phyloP scores from a whole-genome alignment of 495 filamentous ascomycete species.

The Aspergillus panamensis region DNA sequence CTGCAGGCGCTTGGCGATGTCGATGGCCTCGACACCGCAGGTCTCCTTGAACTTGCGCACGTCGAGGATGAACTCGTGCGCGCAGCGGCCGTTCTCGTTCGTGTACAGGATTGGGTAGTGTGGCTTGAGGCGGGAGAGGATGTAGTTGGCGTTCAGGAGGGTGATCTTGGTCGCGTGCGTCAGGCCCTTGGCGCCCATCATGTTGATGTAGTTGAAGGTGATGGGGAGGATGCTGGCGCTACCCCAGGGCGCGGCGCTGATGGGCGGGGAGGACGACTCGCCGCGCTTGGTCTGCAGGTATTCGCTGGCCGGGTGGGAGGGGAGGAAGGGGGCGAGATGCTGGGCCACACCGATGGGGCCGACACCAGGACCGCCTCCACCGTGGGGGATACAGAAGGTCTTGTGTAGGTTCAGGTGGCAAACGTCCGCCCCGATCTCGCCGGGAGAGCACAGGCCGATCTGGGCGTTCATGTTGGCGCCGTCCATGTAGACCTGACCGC shows the following conservation, averaged over 20 bases:
- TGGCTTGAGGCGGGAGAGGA: constrained; percentile 82
- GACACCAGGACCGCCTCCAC: constrained; percentile 91
- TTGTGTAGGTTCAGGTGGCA: constrained; percentile 99
- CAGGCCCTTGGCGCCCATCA: constrained; percentile 90
- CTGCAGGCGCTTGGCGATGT: constrained; percentile 95
- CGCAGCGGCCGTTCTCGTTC: constrained; percentile 81
- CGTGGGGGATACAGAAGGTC: constrained; percentile 98
- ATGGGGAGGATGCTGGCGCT: constrained; percentile 94
- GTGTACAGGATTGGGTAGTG: constrained; percentile 93
- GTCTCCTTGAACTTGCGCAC: constrained; percentile 80
- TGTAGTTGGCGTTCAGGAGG: constrained; percentile 96
- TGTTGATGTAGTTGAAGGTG: constrained; percentile 95
- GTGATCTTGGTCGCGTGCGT: constrained; percentile 95
- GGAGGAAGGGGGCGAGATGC: constrained; percentile 76
- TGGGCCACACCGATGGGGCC: constrained; percentile 91
- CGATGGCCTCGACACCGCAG: constrained; percentile 87
- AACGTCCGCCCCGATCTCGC: constrained; percentile 95
- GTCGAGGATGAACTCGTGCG: constrained; percentile 98
- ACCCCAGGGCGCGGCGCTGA: constrained; percentile 86
- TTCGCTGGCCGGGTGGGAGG: constrained; percentile 60
- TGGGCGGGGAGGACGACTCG: constrained; percentile 56
- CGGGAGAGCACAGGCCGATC: constrained; percentile 94
- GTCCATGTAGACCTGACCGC: constrained; percentile 98
- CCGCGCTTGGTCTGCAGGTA: constrained; percentile 60
- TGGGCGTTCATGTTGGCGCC: constrained; percentile 99